These are phyloP conservation scores for Wickerhamiella domercqiae DNA, from an alignment of 805 yeast species.

Conservation along the genomic window DNA sequence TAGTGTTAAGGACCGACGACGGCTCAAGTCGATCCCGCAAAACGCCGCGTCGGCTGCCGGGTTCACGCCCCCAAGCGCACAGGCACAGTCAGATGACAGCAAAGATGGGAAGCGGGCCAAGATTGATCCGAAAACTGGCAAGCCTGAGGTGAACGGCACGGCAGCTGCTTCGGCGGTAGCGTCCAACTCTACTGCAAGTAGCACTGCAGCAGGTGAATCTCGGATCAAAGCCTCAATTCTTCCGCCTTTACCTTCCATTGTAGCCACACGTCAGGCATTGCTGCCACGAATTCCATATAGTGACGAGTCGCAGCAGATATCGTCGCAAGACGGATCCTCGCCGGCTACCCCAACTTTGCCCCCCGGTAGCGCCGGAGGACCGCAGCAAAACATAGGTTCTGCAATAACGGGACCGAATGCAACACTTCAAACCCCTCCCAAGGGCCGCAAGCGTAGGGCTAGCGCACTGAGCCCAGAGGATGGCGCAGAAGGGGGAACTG, in stretches of 20 bases:
- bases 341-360: neutral
- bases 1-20: constrained; percentile 67
- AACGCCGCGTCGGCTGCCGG: constrained; percentile 26
- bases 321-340: constrained; percentile 22
- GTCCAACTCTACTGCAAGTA: neutral
- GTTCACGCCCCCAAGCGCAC: no score
- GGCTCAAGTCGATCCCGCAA: constrained; percentile 72
- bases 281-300: constrained; percentile 78
- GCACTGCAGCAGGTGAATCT: neutral
- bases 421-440: neutral
- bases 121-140: no score
- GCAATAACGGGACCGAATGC: neutral
- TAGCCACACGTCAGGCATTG: constrained; percentile 33
- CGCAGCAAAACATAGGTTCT: no score
- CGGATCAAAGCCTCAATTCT: constrained; percentile 35
- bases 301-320: no score
- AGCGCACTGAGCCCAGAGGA: no score
- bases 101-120: no score
- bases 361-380: neutral
- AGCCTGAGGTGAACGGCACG: no score
- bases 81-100: no score
- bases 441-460: neutral
- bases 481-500: no score
- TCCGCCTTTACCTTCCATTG: constrained; percentile 21
- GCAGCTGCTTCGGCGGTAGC: no score